Evolutionary conservation across 78 protist species (phyloP).

Genomic region (Speleostelium caveatum): DNA sequence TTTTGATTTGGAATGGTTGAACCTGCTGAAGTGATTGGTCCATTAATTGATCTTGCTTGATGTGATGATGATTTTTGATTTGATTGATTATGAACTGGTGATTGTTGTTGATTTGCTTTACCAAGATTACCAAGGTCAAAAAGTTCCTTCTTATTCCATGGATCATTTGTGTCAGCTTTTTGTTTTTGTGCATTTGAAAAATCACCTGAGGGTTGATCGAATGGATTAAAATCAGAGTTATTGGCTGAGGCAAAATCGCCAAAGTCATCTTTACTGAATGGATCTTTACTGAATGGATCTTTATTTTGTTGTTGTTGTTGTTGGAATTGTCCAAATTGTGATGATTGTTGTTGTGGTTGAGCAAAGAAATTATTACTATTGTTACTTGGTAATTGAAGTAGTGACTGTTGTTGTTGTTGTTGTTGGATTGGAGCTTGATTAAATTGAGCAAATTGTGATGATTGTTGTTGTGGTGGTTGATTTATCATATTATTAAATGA

Average conservation of each 20-base stretch:
- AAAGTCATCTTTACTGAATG: constrained; percentile 71
- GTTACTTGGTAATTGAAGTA: not conserved
- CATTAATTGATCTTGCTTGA: constrained; percentile 47
- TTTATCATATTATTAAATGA: not conserved
- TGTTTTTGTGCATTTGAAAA: constrained; percentile 2
- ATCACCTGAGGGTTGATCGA: constrained; percentile 73
- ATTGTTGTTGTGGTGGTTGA: not conserved
- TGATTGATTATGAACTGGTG: not conserved
- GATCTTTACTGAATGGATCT: constrained; percentile 20
- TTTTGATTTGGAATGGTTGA: constrained; percentile 19
- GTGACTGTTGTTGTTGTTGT: constrained; percentile 14
- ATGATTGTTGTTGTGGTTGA: not conserved
- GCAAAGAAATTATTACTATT: not conserved
- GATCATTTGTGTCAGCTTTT: constrained; percentile 25
- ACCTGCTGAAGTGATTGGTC: constrained; percentile 73
- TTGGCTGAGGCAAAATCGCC: constrained; percentile 45
- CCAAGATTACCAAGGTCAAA: constrained; percentile 69
- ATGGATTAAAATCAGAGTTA: constrained; percentile 68
- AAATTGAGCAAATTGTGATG: constrained; percentile 44
- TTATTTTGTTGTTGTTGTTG: constrained; percentile 17
- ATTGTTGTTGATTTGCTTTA: not conserved
- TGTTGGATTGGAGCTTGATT: constrained; percentile 5
- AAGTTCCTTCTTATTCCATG: constrained; percentile 69
- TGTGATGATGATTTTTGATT: not conserved
- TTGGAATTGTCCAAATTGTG: constrained; percentile 18